Evolutionary conservation across 2,329 filamentous ascomycete genomes (phyloP), one percentile per base, ranked within the genome.

Genomic region (Paraphaeosphaeria minitans): DNA sequence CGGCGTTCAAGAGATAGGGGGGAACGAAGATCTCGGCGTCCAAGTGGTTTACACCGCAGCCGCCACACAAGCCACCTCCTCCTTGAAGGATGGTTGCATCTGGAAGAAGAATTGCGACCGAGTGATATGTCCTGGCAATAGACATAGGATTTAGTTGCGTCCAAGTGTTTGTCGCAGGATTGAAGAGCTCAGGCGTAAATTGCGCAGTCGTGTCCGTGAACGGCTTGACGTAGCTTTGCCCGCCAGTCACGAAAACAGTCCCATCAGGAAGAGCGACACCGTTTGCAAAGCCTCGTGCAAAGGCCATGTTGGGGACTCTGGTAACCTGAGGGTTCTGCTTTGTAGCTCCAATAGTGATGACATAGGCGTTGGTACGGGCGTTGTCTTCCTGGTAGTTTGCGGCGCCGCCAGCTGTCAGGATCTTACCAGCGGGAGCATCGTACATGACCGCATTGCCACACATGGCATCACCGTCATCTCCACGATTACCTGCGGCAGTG

Each of bases 391-490:
- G 72, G 62, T 86, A 86, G 35, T 76, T 73, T 0, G 78, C 72
- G 0, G 80, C 71, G 9, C 84, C 85, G 10, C 85, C 85, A 14
- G 79, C 73, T 0, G 82, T 80, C 2, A 87, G 73, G 33, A 87
- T 86, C 68, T 85, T 85, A 33, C 85, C 85, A 1, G 65, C 67
- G 4, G 0, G 74, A 69, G 84, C 83, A 64, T 87, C 84, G 62
- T 82, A 87, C 84, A 87, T 86, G 60, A 84, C 79, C 5, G 81
- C 80, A 49, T 80, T 81, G 13, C 84, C 85, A 57, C 79, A 81
- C 85, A 87, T 87, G 2, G 83, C 73, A 60, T 85, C 79, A 12
- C 78, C 69, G 31, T 80, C 79, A 8, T 76, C 75, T 22, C 71
- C 75, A 4, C 83, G 75, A 3, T 60, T 73, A 0, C 84, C 84